Conservation (phyloP, 2,329 filamentous ascomycete genomes). For the Didymella exigua region DNA sequence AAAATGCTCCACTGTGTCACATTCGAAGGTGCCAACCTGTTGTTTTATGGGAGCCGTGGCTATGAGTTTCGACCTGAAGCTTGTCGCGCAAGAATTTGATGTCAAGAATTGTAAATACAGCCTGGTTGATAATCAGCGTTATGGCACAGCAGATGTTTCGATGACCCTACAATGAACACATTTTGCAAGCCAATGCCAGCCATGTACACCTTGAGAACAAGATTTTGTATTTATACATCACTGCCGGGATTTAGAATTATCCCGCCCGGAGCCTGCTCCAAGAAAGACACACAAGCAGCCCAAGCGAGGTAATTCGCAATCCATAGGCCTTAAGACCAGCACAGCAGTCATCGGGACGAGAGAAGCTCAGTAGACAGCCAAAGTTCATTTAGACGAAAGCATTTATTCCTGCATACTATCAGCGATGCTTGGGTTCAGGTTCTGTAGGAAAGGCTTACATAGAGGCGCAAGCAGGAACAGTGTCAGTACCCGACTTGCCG, state of each 20-base stretch:
- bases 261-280: background rate
- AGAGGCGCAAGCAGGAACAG: background rate
- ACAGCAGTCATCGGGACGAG: background rate
- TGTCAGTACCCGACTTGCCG: background rate
- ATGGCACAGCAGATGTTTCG: no score
- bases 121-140: background rate
- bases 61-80: background rate
- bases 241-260: no score
- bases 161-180: constrained; percentile 36
- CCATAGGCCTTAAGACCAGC: background rate
- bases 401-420: background rate
- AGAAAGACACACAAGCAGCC: background rate
- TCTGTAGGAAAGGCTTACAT: background rate
- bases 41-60: background rate
- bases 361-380: background rate
- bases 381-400: background rate
- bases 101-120: background rate
- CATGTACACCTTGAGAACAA: constrained; percentile 42
- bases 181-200: constrained; percentile 33
- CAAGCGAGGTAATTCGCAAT: background rate
- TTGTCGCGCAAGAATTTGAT: background rate
- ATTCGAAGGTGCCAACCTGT: constrained; percentile 1
- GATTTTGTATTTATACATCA: no score
- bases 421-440: background rate
- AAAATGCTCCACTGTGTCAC: background rate